These are phyloP conservation scores for Corylus avellana DNA, from an alignment of 306 rosid species.

Conservation along the genomic window DNA sequence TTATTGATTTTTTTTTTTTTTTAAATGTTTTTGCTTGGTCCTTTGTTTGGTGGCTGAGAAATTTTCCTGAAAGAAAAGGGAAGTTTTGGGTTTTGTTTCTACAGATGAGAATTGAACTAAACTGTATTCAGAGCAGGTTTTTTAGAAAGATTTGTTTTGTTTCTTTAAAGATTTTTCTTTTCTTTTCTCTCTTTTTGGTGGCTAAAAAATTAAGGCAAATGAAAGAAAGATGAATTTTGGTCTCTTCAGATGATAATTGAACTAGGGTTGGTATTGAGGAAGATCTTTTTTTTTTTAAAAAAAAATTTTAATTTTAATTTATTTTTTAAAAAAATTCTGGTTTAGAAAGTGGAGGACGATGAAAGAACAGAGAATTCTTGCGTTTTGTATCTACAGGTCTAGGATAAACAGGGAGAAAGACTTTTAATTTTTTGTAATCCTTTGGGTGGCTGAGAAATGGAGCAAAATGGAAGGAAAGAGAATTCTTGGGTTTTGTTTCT, in stretches of 20 bases:
- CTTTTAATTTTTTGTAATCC: not conserved
- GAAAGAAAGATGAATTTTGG: too few species aligned
- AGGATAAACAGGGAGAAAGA: not conserved
- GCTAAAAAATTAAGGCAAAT: too few species aligned
- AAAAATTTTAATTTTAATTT: too few species aligned
- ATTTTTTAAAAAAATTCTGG: too few species aligned
- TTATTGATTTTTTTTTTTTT: not conserved
- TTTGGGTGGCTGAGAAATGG: not conserved
- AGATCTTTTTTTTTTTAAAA: too few species aligned
- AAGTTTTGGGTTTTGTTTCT: not conserved
- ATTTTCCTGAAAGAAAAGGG: not conserved
- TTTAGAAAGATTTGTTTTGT: too few species aligned
- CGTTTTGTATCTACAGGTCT: not conserved
- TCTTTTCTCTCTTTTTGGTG: too few species aligned
- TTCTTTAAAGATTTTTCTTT: too few species aligned
- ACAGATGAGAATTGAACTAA: not conserved
- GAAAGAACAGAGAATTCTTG: not conserved
- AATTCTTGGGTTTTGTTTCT: not conserved
- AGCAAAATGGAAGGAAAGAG: not conserved
- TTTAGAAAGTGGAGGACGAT: not conserved
- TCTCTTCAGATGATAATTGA: too few species aligned
- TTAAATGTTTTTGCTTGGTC: not conserved
- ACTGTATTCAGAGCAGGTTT: not conserved
- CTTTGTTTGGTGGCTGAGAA: conserved; percentile 21
- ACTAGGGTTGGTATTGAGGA: too few species aligned